Evolutionary conservation across 768 basidiomycete genomes (phyloP), one percentile per base, ranked within the genome.

Genomic region (Multifurca ochricompacta): DNA sequence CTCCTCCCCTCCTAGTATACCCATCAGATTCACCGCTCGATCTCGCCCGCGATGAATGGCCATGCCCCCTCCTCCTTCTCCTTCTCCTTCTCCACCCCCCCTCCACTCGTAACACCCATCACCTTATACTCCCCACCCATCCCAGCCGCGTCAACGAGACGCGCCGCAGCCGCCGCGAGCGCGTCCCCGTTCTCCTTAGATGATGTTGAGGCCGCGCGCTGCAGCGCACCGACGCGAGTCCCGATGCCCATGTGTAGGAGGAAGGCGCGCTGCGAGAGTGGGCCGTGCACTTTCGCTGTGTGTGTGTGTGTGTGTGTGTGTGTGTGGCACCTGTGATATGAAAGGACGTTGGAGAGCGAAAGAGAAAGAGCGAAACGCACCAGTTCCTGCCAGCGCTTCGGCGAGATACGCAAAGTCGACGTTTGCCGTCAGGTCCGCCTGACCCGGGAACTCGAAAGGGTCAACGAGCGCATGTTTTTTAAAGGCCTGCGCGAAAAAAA

Each of bases 391-490:
- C 58, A 92, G 73, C 0, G 89, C 83, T 70, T 96, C 91, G 64
- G 78, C 77, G 42, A 98, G 74, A 66, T 88, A 90, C 0, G 83
- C 80, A 69, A 98, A 98, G 70, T 99, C 94, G 44, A 99, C 95
- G 64, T 98, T 96, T n/a, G 87, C 84, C 0, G 96, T 99, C 43
- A 98, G 70, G 68, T 99, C 96, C 37, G 88, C 86, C 37, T 87
- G 77, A 16, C 96, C 96, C 0, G 94, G 93, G 9, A 76, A 72
- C 48, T 86, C 75, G 64, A 98, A 95, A 3, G 89, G 74, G 66
- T 94, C 86, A 1, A 89, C 86, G 13, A 91, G 81, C 54, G 83
- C 77, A 65, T 98, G 96, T 19, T 81, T 74, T 67, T 85, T 85
- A 76, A 99, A 97, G 0, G 87, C 96, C 94, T 97, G 56, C 8